These are phyloP conservation scores for Fagus crenata DNA, from an alignment of 306 rosid species.

Conservation along the genomic window DNA sequence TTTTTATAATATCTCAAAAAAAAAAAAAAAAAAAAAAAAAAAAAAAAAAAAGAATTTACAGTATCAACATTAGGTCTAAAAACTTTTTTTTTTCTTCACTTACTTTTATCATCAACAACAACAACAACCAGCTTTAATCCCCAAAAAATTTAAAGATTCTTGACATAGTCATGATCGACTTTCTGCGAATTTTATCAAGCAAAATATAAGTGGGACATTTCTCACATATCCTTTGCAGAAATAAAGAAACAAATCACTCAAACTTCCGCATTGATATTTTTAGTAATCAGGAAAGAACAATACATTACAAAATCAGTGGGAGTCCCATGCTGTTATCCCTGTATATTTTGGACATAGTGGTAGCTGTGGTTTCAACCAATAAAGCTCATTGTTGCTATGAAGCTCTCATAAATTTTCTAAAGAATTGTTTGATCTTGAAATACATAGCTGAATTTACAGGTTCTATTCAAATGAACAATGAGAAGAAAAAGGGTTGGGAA, in stretches of 20 bases:
- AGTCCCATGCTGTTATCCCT: background rate
- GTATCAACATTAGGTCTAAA: background rate
- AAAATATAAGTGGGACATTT: background rate
- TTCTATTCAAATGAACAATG: background rate
- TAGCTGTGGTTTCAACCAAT: background rate
- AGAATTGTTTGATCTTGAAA: background rate
- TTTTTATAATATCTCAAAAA: too few species aligned
- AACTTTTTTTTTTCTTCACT: too few species aligned
- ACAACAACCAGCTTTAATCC: too few species aligned
- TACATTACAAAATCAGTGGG: background rate
- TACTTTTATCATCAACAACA: too few species aligned
- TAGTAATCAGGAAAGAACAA: background rate
- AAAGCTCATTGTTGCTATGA: background rate
- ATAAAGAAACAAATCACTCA: background rate
- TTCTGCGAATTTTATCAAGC: background rate
- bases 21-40: too few species aligned
- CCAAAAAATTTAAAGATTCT: too few species aligned
- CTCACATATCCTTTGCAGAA: background rate
- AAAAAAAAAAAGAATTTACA: background rate
- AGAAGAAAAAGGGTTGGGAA: background rate
- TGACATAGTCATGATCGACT: background rate
- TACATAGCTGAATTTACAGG: background rate
- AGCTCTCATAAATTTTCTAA: conserved; percentile 4
- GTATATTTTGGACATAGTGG: background rate
- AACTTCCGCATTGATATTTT: background rate